These are phyloP conservation scores for Chalaropsis thielavioides DNA, from an alignment of 2,329 filamentous ascomycete genomes.

Conservation along the genomic window DNA sequence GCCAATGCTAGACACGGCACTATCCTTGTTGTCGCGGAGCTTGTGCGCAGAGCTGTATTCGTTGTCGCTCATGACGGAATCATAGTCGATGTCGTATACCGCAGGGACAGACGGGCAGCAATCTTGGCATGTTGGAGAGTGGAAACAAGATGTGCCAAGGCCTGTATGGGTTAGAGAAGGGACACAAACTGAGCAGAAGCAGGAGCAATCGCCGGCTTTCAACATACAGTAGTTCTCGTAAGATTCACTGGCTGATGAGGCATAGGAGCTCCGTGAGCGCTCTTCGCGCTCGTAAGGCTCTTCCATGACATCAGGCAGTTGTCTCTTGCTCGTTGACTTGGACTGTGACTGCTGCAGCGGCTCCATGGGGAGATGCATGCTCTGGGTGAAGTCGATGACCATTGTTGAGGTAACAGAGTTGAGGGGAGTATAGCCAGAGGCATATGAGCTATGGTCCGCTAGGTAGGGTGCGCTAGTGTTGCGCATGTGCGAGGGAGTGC, in stretches of 20 bases:
- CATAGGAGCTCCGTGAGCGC: conserved; percentile 29
- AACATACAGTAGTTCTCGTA: conserved; percentile 61
- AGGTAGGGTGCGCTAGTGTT: conserved; percentile 68
- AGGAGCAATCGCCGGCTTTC: conserved; percentile 25
- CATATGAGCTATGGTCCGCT: conserved; percentile 35
- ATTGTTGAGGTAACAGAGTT: conserved; percentile 5
- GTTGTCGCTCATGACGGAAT: conserved; percentile 50
- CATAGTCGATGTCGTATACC: conserved; percentile 44
- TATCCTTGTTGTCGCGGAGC: conserved; percentile 29
- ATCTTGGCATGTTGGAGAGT: not conserved
- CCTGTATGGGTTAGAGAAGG: conserved; percentile 17
- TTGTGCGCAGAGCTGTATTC: conserved; percentile 27
- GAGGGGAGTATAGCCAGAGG: conserved; percentile 34
- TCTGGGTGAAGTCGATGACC: conserved; percentile 21
- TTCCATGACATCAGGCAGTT: conserved; percentile 70
- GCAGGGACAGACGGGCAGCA: conserved; percentile 22
- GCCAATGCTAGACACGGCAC: conserved; percentile 49
- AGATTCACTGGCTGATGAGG: conserved; percentile 31
- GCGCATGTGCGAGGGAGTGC: conserved; percentile 31
- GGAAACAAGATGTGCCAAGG: not conserved
- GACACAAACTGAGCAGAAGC: conserved; percentile 15
- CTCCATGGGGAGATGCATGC: conserved; percentile 2
- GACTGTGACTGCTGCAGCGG: conserved; percentile 21
- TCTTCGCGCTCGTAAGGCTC: conserved; percentile 60
- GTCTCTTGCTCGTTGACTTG: conserved; percentile 40